A percentile compares a stretch with the other conserved stretches of the same genome.
Conservation (phyloP, 2,329 filamentous ascomycete species). For the Elsinoe necatrix region DNA sequence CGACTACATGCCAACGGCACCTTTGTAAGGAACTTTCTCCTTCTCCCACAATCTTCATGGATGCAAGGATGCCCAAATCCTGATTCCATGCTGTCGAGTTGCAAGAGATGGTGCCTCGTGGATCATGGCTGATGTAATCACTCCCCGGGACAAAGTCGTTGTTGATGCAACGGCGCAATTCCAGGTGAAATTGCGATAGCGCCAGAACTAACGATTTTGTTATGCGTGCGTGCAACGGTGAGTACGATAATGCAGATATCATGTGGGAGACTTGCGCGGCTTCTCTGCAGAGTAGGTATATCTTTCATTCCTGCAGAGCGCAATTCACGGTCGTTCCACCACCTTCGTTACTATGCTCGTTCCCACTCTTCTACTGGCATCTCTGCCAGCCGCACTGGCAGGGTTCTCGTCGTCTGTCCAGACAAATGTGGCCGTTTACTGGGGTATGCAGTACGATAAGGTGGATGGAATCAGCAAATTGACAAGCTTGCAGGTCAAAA, state of each 20-base stretch:
- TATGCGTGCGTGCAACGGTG: neutral
- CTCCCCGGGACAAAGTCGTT: neutral
- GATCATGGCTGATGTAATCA: neutral
- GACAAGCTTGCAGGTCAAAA: slow-evolving; percentile 17
- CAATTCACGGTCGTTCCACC: neutral
- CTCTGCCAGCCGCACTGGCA: neutral
- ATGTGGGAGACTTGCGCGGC: neutral
- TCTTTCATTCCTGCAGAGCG: neutral
- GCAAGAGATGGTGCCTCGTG: no score
- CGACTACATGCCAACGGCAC: no score
- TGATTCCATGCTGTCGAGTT: no score
- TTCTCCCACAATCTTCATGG: no score
- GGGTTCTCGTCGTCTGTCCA: slow-evolving; percentile 20
- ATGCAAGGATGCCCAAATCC: no score
- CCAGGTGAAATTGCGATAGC: slow-evolving; percentile 2
- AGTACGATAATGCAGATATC: neutral
- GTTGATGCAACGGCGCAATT: slow-evolving; percentile 3
- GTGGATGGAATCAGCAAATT: neutral
- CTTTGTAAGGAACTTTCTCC: no score
- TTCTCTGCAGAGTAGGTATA: neutral
- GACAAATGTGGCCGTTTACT: slow-evolving; percentile 47
- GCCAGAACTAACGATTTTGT: neutral
- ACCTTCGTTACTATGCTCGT: neutral
- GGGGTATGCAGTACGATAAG: slow-evolving; percentile 28
- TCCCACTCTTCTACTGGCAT: neutral